Conservation (phyloP, 495 filamentous ascomycete genomes). For the Melanomma pulvis-pyrius region DNA sequence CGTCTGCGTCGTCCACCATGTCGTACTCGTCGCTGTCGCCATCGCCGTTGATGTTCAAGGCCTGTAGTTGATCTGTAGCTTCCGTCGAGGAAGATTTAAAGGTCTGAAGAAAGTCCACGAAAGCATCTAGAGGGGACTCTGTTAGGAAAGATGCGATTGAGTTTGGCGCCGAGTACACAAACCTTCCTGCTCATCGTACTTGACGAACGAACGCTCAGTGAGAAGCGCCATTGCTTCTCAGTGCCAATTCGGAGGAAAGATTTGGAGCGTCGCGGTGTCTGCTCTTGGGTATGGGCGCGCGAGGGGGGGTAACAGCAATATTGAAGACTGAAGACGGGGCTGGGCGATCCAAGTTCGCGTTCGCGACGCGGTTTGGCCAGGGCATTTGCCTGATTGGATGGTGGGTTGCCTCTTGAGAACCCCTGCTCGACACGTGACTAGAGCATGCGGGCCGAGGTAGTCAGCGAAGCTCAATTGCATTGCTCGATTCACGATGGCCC, state of each 20-base stretch:
- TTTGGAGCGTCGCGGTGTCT: not conserved
- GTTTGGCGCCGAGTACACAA: constrained; percentile 36
- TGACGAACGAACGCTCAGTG: constrained; percentile 70
- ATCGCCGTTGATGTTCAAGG: constrained; percentile 84
- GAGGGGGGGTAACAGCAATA: not conserved
- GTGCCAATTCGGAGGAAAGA: not conserved
- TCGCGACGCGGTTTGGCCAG: constrained; percentile 17
- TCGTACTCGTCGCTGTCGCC: constrained; percentile 92
- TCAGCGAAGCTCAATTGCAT: constrained; percentile 5
- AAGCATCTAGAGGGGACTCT: constrained; percentile 59
- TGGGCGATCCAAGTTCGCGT: constrained; percentile 1
- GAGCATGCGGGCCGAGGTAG: not conserved
- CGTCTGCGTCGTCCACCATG: constrained; percentile 86
- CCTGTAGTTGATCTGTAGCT: constrained; percentile 73
- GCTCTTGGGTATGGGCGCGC: not conserved
- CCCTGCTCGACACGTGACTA: constrained; percentile 22
- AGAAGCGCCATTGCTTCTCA: constrained; percentile 72
- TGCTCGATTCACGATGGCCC: not conserved
- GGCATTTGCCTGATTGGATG: not conserved
- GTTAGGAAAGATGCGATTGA: not conserved
- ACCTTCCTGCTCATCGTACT: constrained; percentile 86
- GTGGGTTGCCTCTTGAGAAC: constrained; percentile 1
- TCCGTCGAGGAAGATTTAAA: constrained; percentile 86
- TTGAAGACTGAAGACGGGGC: constrained; percentile 7
- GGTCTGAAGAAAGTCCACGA: constrained; percentile 81